A percentile compares a stretch with the other conserved stretches of the same genome.
Evolutionary conservation across 352 stramenopile species (phyloP).

Genomic region (Globisporangium heterothallicum): DNA sequence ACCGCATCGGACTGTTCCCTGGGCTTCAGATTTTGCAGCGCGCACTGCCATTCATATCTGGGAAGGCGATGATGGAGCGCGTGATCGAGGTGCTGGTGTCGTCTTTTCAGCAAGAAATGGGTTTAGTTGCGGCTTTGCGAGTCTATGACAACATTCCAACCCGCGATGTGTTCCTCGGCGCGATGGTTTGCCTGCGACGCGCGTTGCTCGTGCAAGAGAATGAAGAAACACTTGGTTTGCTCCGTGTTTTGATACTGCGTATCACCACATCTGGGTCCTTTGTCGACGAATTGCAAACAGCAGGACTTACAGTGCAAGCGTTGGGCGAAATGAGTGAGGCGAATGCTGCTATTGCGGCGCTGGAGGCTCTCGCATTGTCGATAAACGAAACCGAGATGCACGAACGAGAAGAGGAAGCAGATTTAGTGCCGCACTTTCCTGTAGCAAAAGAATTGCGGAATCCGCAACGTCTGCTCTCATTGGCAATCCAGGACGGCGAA

Average conservation of each 20-base stretch:
- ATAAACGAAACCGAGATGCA: conserved; percentile 77
- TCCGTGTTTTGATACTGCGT: conserved; percentile 56
- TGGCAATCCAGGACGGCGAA: neutral
- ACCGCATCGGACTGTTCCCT: conserved; percentile 61
- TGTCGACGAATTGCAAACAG: conserved; percentile 50
- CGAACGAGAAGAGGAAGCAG: conserved; percentile 59
- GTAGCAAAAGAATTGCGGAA: conserved; percentile 45
- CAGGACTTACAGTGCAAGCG: conserved; percentile 44
- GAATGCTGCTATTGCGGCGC: conserved; percentile 42
- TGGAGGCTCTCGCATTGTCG: conserved; percentile 46
- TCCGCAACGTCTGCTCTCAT: conserved; percentile 9
- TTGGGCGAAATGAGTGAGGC: conserved; percentile 53
- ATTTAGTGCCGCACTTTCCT: conserved; percentile 67
- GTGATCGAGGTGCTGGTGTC: conserved; percentile 52
- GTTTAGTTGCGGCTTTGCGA: conserved; percentile 43
- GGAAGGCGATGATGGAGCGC: conserved; percentile 41
- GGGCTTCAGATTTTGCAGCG: conserved; percentile 65
- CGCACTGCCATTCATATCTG: conserved; percentile 36
- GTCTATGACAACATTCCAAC: conserved; percentile 65
- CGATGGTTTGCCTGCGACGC: conserved; percentile 63
- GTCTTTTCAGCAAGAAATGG: conserved; percentile 79
- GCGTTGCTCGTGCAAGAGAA: conserved; percentile 50
- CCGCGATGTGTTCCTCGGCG: conserved; percentile 73
- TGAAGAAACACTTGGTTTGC: conserved; percentile 23
- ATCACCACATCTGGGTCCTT: conserved; percentile 75